A percentile compares a stretch with the other conserved stretches of the same genome.
Evolutionary conservation across 148 eudicot genomes (phyloP).

Genomic region (Rheum nobile): DNA sequence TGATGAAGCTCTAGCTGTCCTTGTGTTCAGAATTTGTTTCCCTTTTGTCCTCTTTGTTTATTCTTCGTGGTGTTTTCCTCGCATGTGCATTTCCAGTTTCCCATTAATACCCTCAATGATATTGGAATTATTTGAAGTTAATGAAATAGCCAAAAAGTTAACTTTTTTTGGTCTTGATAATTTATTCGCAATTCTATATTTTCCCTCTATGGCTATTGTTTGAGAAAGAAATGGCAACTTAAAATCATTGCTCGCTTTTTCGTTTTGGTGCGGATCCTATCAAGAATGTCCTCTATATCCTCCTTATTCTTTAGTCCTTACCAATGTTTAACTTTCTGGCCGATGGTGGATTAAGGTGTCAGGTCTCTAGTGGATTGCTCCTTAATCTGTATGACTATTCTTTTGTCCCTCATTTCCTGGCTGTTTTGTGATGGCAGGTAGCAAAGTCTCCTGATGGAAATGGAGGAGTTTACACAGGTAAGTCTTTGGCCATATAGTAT

Average conservation of each 20-base stretch:
- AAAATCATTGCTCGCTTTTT: not conserved
- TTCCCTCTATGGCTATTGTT: not conserved
- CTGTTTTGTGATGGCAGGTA: constrained; percentile 38
- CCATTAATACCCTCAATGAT: not conserved
- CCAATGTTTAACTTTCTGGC: not conserved
- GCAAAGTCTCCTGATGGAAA: constrained; percentile 99
- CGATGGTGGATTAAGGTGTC: not conserved
- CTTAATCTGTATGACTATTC: not conserved
- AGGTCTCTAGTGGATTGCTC: not conserved
- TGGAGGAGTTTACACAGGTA: constrained; percentile 97
- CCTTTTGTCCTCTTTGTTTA: not conserved
- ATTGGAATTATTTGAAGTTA: not conserved
- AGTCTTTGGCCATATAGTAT: not conserved
- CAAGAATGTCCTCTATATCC: not conserved
- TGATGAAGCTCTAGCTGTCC: not conserved
- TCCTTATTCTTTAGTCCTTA: no score
- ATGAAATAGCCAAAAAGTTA: not conserved
- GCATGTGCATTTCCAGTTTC: not conserved
- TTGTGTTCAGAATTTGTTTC: not conserved
- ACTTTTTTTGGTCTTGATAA: not conserved
- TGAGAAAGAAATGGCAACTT: not conserved
- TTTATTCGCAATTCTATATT: not conserved
- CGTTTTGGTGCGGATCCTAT: not conserved
- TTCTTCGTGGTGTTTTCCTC: not conserved
- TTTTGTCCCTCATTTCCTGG: not conserved